phyloP scores from a whole-genome alignment of 108 stramenopile genomes.

The Pseudonitzschia pungens region DNA sequence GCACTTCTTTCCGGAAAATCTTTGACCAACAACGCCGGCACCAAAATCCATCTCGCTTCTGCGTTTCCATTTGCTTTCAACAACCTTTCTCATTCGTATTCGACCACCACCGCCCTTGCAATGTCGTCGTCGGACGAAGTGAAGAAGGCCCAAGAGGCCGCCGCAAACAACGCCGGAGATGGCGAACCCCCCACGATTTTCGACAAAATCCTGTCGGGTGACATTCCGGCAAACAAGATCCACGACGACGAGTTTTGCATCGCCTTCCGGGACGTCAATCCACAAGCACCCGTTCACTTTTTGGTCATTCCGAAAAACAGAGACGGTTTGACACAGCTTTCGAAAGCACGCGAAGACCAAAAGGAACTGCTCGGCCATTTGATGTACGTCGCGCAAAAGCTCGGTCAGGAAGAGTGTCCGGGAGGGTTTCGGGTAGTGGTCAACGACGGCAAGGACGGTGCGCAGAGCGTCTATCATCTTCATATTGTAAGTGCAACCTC shows the following conservation, averaged over 20 bases:
- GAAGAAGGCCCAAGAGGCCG: conserved; percentile 59
- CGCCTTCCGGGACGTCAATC: conserved; percentile 95
- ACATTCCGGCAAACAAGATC: conserved; percentile 81
- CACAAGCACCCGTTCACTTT: conserved; percentile 92
- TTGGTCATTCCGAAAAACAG: conserved; percentile 96
- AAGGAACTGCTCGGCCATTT: conserved; percentile 95
- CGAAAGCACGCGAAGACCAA: conserved; percentile 88
- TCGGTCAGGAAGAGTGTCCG: conserved; percentile 86
- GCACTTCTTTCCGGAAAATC: conserved; percentile 8
- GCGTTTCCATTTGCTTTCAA: neutral
- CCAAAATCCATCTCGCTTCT: neutral
- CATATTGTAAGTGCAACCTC: conserved; percentile 40
- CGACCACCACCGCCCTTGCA: conserved; percentile 13
- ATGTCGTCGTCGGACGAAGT: conserved; percentile 44
- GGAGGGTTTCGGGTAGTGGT: conserved; percentile 92
- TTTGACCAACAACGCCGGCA: neutral
- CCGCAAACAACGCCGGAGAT: conserved; percentile 56
- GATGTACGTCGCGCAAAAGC: conserved; percentile 83
- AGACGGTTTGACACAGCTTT: conserved; percentile 88
- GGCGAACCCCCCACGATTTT: conserved; percentile 83
- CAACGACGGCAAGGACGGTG: conserved; percentile 92
- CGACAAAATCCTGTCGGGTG: conserved; percentile 90
- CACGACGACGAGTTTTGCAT: conserved; percentile 92
- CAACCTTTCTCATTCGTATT: neutral
- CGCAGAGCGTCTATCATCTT: conserved; percentile 93